phyloP scores from a whole-genome alignment of 352 stramenopile species.

The Pythium sukuiense region DNA sequence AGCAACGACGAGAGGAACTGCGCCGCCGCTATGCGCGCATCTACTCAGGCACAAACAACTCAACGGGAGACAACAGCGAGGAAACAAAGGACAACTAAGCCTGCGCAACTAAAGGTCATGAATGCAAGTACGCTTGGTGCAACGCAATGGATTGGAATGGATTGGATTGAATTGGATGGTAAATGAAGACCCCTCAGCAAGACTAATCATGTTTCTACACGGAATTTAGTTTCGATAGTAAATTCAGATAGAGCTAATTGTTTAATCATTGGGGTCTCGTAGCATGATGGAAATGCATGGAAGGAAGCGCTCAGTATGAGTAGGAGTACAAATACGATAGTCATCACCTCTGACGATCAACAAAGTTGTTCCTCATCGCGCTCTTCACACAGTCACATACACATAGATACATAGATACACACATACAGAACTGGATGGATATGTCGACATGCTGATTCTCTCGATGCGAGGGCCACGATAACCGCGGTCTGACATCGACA shows the following conservation, averaged over 20 bases:
- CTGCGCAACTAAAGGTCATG: background rate
- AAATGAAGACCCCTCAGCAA: constrained; percentile 24
- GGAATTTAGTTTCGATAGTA: constrained; percentile 58
- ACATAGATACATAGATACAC: constrained; percentile 12
- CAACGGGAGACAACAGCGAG: constrained; percentile 12
- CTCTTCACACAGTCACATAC: constrained; percentile 14
- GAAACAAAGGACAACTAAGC: constrained; percentile 5
- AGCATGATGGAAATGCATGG: background rate
- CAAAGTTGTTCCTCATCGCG: constrained; percentile 36
- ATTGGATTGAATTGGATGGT: background rate
- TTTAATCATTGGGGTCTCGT: constrained; percentile 65
- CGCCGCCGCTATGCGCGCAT: constrained; percentile 36
- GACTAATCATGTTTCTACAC: constrained; percentile 32
- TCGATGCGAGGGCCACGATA: constrained; percentile 33
- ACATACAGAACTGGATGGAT: constrained; percentile 13
- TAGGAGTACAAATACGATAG: constrained; percentile 37
- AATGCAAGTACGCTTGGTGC: background rate
- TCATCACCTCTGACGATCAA: constrained; percentile 37
- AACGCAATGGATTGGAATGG: constrained; percentile 1
- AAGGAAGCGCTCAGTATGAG: constrained; percentile 33
- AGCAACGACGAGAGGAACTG: constrained; percentile 35
- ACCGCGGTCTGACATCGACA: constrained; percentile 35
- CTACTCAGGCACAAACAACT: constrained; percentile 18
- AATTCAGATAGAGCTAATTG: constrained; percentile 91
- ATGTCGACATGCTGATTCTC: constrained; percentile 43